A percentile compares a stretch with the other conserved stretches of the same genome.
Conservation (phyloP, 345 rosid species). For the Mallotus nudiflorus region DNA sequence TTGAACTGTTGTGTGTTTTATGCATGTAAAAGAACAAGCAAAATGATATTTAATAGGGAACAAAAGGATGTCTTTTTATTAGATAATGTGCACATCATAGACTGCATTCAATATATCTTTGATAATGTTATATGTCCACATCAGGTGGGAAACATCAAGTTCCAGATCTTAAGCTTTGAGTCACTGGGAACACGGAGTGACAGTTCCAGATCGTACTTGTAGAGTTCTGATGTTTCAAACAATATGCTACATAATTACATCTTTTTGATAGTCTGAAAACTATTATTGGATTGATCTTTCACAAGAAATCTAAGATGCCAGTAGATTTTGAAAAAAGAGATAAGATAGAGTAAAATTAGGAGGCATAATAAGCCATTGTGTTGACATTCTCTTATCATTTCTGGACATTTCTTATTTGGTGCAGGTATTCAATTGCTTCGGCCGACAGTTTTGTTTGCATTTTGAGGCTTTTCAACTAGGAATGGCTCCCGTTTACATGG, state of each 20-base stretch:
- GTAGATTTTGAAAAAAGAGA: not conserved
- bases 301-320: not conserved
- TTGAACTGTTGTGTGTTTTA: not conserved
- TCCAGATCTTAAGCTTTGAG: no score
- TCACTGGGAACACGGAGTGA: no score
- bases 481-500: constrained; percentile 59
- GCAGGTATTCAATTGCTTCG: constrained; percentile 59
- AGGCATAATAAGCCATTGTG: not conserved
- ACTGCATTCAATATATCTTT: no score
- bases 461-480: constrained; percentile 62
- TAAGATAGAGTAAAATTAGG: not conserved
- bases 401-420: not conserved
- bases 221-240: no score
- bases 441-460: constrained; percentile 54
- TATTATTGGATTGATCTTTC: not conserved
- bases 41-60: no score
- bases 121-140: no score
- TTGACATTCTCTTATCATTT: not conserved
- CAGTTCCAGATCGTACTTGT: no score
- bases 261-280: not conserved
- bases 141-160: no score
- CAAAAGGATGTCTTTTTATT: no score
- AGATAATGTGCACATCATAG: no score
- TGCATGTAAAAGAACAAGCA: not conserved
- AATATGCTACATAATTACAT: not conserved